Conservation (phyloP, 2,329 filamentous ascomycete species). For the Fusarium temperatum region DNA sequence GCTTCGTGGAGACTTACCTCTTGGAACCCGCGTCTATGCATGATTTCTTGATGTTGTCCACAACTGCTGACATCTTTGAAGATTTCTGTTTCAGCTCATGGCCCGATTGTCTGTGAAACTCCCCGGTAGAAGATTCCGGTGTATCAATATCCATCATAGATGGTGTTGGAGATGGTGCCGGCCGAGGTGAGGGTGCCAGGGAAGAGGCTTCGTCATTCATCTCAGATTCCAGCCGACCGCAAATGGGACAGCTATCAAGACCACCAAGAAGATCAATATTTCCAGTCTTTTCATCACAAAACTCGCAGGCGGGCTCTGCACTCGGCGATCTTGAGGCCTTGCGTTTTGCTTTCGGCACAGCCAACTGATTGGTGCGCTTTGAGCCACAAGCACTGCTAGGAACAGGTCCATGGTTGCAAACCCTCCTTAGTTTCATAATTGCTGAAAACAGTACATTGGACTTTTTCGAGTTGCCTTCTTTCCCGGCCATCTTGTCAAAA, state of each 20-base stretch:
- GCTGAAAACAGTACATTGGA: neutral
- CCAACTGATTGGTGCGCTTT: fast-evolving
- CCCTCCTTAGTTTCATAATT: constrained; percentile 1
- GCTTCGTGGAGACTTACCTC: neutral
- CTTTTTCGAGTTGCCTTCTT: neutral
- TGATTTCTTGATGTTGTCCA: neutral
- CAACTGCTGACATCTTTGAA: neutral
- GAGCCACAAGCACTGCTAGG: fast-evolving
- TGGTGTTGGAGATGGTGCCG: fast-evolving
- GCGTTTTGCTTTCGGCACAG: fast-evolving
- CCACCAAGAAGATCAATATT: fast-evolving
- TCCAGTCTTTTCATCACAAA: neutral
- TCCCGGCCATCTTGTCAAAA: neutral
- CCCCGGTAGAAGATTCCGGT: fast-evolving
- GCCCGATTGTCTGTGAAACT: fast-evolving
- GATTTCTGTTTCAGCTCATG: neutral
- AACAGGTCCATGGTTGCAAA: neutral
- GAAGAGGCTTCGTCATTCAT: fast-evolving
- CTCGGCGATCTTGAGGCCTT: fast-evolving
- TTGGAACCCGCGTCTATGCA: fast-evolving
- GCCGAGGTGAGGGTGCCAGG: neutral
- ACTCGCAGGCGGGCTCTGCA: neutral
- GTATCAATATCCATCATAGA: neutral
- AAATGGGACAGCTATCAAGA: neutral
- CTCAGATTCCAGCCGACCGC: fast-evolving